These are phyloP conservation scores for Daedaleopsis sinensis DNA, from an alignment of 768 basidiomycete genomes.

Conservation along the genomic window DNA sequence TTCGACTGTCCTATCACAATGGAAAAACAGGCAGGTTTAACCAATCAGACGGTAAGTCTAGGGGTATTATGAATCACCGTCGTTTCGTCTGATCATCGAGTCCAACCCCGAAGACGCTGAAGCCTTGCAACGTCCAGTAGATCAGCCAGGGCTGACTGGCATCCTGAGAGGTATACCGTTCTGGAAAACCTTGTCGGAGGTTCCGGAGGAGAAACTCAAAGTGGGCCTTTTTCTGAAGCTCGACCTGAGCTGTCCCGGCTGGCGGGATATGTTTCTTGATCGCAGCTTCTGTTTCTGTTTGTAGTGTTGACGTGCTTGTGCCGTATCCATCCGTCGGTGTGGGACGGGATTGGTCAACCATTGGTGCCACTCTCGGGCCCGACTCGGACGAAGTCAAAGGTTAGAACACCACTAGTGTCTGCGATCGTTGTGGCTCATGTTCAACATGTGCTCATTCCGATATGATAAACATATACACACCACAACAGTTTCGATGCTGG, in stretches of 20 bases:
- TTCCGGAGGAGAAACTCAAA: constrained; percentile 75
- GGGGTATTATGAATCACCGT: constrained; percentile 46
- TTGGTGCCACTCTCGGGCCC: neutral
- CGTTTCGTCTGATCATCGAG: constrained; percentile 80
- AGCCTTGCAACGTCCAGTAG: constrained; percentile 90
- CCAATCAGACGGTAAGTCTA: neutral
- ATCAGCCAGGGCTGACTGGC: constrained; percentile 95
- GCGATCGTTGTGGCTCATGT: too few species aligned
- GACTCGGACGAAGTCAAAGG: neutral
- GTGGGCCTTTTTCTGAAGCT: constrained; percentile 65
- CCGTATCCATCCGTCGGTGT: constrained; percentile 60
- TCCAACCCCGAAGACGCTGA: constrained; percentile 76
- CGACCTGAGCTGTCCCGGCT: constrained; percentile 21
- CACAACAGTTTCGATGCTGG: too few species aligned
- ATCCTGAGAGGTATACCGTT: constrained; percentile 81
- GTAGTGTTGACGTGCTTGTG: constrained; percentile 63
- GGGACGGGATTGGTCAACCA: constrained; percentile 16
- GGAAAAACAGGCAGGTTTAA: constrained; percentile 3
- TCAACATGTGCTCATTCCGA: too few species aligned
- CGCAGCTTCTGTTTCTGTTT: constrained; percentile 67
- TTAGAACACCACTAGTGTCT: neutral
- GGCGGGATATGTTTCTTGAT: constrained; percentile 58
- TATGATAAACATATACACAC: too few species aligned
- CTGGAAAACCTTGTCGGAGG: constrained; percentile 79
- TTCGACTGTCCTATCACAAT: constrained; percentile 62